A percentile compares a stretch with the other conserved stretches of the same genome.
phyloP scores from a whole-genome alignment of 495 filamentous ascomycete genomes.

The Parathielavia hyrcaniae region DNA sequence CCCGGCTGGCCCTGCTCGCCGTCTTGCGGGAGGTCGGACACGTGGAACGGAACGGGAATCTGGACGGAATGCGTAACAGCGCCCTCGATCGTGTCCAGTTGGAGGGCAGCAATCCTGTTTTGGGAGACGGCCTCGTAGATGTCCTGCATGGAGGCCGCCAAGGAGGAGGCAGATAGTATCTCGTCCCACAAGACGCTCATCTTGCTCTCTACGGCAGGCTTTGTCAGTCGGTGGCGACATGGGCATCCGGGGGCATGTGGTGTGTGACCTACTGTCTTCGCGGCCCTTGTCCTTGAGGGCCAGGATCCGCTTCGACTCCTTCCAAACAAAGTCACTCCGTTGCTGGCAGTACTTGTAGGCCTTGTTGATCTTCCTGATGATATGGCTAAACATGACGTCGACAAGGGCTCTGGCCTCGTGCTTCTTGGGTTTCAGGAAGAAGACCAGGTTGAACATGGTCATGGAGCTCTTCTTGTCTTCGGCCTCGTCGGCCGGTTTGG shows the following conservation, averaged over 20 bases:
- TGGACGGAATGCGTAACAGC: slow-evolving; percentile 68
- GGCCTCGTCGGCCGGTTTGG: slow-evolving; percentile 40
- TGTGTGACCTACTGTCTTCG: slow-evolving; percentile 58
- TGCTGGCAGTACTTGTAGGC: slow-evolving; percentile 87
- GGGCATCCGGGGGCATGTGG: neutral
- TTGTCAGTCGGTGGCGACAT: slow-evolving; percentile 10
- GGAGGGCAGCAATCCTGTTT: slow-evolving; percentile 65
- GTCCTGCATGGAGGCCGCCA: slow-evolving; percentile 76
- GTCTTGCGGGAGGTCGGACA: slow-evolving; percentile 62
- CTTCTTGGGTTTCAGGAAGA: slow-evolving; percentile 74
- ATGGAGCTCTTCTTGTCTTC: slow-evolving; percentile 58
- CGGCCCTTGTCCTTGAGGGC: slow-evolving; percentile 69
- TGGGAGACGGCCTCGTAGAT: slow-evolving; percentile 74
- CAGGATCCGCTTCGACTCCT: slow-evolving; percentile 72
- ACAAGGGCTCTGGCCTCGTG: slow-evolving; percentile 68
- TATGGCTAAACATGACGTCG: slow-evolving; percentile 75
- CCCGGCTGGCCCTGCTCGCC: slow-evolving; percentile 62
- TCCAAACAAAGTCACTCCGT: slow-evolving; percentile 79
- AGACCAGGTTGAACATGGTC: slow-evolving; percentile 97
- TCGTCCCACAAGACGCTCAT: slow-evolving; percentile 59
- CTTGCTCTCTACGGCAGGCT: slow-evolving; percentile 36
- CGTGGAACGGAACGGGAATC: slow-evolving; percentile 73
- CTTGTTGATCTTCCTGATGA: slow-evolving; percentile 83
- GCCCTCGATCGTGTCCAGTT: slow-evolving; percentile 44
- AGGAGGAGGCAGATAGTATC: slow-evolving; percentile 65